Base-by-base conservation (phyloP, 257 asterid species). In the Solanum corneliomulleri region DNA sequence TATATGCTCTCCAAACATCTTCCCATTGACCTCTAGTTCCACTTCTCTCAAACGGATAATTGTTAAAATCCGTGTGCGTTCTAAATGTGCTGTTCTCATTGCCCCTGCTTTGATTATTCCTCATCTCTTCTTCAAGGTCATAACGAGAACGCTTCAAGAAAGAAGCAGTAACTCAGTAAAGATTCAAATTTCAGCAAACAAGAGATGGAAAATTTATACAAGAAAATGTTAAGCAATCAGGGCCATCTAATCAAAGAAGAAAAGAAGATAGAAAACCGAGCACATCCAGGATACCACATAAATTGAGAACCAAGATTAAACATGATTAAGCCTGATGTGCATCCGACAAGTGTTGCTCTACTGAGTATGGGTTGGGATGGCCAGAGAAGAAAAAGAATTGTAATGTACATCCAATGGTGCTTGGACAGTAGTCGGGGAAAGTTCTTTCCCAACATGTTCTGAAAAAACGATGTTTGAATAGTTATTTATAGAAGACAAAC, bases 101-200 rank as follows among this genome's bases (percentile, higher is more conserved):
- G 89, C 94, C 92, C 89, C 95, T 93, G 90, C 60, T 92, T 87
- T 87, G 93, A 35, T 87, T 87, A 60, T 88, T 95, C 84, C 98
- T 92, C 90, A 87, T 88, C 93, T 94, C 98, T 90, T 93, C 99
- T 89, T 94, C 99, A 69, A 91, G 86, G 91, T 96, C 99, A 88
- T 93, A 94, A 44, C 89, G 93, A 64, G 95, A 89, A 60, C 97
- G 95, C 99, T 96, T 90, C 90, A 92, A 70, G 71, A 81, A 45
- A 87, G 82, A 85, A 88, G 75, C 64, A 93, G 78, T 87, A 39
- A 75, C 86, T 69, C 83, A 85, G 75, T 66, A 81, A 83, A 70
- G 39, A 31, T 29, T 35, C 35, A 71, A 60, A 35, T 44, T 70
- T 85, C 56, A 60, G 45, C 18, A 14, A n/a, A 11, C 18, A 16